Evolutionary conservation across 306 rosid species (phyloP), one percentile per base, ranked within the genome.

Genomic region (Cucurbita moschata): DNA sequence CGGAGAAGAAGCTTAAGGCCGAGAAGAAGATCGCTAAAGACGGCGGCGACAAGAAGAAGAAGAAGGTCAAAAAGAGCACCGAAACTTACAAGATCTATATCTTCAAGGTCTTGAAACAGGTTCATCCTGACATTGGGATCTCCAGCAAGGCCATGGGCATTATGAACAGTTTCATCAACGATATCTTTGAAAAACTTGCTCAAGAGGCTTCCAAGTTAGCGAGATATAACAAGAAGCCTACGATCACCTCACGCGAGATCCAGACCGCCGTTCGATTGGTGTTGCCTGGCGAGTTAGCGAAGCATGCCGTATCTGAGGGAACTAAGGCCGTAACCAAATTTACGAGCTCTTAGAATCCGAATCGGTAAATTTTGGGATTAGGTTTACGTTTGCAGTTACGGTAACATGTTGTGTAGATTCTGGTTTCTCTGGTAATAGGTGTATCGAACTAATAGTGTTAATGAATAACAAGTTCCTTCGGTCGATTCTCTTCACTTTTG

Each of bases 91-190:
- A 90, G 86, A 90, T 88, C 49, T 90, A 90, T 77, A 88, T 90
- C 69, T 90, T 90, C 89, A 90, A 90, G 86, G 96, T 90, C 0
- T 40, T 90, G 18, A 90, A 90, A 67, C 93, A 90, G 80, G 93
- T 90, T 0, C 96, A 90, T 43, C 96, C 92, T 0, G 92, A 90
- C 55, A 87, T 90, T 9, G 92, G 96, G 6, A 87, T 90, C 66
- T 90, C 96, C 4, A 86, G 92, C 83, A 90, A 90, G 74, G 96
- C 92, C 11, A 90, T 90, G 93, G 93, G 96, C 0, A 90, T 90
- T 16, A 90, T 90, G 96, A 90, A 90, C 74, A 86, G 89, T 55
- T 90, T 90, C 60, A 90, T 90, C 74, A 90, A 87, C 39, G 93
- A 88, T 6, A 90, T 90, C 14, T 90, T 90, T 52, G 96, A 90